Conservation (phyloP, 345 rosid species). For the Eucalyptus marginata region DNA sequence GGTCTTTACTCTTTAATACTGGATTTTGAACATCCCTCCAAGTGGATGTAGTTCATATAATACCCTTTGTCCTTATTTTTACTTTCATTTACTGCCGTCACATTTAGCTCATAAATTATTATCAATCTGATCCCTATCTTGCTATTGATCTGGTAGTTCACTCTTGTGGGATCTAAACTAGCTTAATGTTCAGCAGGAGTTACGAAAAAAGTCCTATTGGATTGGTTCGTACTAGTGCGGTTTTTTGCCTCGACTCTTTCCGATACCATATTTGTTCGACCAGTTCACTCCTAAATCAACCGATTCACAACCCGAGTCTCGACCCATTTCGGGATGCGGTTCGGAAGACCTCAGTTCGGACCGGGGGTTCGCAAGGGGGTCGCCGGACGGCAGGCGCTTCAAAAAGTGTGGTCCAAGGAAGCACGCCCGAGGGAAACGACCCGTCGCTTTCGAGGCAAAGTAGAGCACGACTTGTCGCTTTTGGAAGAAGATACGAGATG, state of each 20-base stretch:
- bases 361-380: neutral
- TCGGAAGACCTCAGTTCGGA: neutral
- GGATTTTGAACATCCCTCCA: neutral
- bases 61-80: neutral
- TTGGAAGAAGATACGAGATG: neutral
- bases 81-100: neutral
- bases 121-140: neutral
- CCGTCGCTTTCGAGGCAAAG: neutral
- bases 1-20: neutral
- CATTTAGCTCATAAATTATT: neutral
- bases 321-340: neutral
- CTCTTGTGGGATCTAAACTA: neutral
- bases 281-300: neutral
- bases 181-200: neutral
- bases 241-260: neutral
- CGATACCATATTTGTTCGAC: accelerated
- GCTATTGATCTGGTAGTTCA: neutral
- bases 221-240: neutral
- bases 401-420: neutral
- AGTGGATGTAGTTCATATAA: neutral
- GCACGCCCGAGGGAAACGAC: neutral
- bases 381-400: neutral
- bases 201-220: too few species aligned
- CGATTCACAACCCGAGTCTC: neutral
- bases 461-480: neutral